phyloP scores from a whole-genome alignment of 23 red algal species.

The Gracilaria caudata region DNA sequence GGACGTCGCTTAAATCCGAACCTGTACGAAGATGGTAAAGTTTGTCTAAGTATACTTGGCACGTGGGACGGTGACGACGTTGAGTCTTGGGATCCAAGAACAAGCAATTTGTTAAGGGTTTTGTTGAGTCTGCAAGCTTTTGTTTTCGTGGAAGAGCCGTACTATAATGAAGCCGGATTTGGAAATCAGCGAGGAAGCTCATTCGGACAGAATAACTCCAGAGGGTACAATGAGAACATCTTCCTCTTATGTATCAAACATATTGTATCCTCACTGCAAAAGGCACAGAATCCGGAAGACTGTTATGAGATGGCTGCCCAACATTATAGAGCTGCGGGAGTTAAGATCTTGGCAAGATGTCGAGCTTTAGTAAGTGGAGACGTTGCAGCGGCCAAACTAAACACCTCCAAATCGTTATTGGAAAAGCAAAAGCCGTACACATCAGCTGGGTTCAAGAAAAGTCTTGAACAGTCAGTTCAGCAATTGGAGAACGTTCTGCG shows the following conservation, averaged over 20 bases:
- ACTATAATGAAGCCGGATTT: conserved; percentile 86
- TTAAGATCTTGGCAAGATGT: conserved; percentile 36
- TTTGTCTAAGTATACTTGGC: conserved; percentile 80
- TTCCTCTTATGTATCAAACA: conserved; percentile 69
- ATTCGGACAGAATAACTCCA: conserved; percentile 65
- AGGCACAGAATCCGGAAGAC: conserved; percentile 26
- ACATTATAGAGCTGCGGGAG: conserved; percentile 32
- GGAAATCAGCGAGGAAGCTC: conserved; percentile 43
- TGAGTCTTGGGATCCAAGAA: conserved; percentile 75
- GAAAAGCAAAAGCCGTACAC: conserved; percentile 42
- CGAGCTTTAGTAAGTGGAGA: conserved; percentile 10
- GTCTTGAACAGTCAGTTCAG: conserved; percentile 17
- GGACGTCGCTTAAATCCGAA: conserved; percentile 83
- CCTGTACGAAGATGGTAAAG: conserved; percentile 82
- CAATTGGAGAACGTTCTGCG: conserved; percentile 25
- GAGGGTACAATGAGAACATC: conserved; percentile 77
- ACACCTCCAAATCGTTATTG: background rate
- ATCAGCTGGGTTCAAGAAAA: conserved; percentile 50
- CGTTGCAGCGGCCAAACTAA: background rate
- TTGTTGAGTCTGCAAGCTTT: conserved; percentile 75
- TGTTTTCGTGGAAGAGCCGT: conserved; percentile 80
- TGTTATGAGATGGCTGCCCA: conserved; percentile 42
- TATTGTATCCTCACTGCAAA: conserved; percentile 34
- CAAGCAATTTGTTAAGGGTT: conserved; percentile 70
- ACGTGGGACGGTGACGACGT: conserved; percentile 89